phyloP scores from a whole-genome alignment of 2,329 filamentous ascomycete species.

The Cryphonectria nitschkei region DNA sequence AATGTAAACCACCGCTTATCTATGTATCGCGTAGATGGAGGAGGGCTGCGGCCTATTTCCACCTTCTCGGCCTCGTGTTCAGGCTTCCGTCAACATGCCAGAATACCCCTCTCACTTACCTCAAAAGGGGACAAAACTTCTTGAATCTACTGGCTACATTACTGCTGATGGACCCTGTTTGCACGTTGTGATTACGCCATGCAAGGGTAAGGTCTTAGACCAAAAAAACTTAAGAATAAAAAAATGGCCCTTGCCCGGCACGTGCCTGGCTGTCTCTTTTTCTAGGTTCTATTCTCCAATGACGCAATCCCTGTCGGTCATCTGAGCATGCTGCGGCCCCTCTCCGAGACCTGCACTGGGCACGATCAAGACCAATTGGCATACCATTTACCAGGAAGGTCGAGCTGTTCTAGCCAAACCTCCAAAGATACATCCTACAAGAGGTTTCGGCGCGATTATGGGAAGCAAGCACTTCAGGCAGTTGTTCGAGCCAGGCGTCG shows the following conservation, averaged over 20 bases:
- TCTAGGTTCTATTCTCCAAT: slow-evolving; percentile 7
- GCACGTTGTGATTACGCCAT: not conserved
- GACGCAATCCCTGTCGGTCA: slow-evolving; percentile 7
- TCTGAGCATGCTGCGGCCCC: slow-evolving; percentile 3
- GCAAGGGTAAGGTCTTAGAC: not conserved
- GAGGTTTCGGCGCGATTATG: not conserved
- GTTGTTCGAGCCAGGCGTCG: not conserved
- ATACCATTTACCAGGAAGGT: not conserved
- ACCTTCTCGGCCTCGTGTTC: not conserved
- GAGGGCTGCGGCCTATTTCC: not conserved
- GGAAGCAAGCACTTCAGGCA: not conserved
- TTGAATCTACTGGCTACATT: too few species aligned
- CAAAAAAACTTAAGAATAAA: not conserved
- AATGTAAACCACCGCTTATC: not conserved
- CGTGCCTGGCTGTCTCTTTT: not conserved
- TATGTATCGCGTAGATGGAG: not conserved
- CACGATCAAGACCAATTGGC: not conserved
- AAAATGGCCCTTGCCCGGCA: not conserved
- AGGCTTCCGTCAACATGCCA: too few species aligned
- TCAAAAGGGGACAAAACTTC: not conserved
- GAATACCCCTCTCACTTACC: not conserved
- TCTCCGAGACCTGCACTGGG: slow-evolving; percentile 3
- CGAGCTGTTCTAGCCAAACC: not conserved
- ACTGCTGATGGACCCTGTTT: not conserved
- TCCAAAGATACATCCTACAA: not conserved